Conservation (phyloP, 352 stramenopile species). For the Phytophthora citricola region DNA sequence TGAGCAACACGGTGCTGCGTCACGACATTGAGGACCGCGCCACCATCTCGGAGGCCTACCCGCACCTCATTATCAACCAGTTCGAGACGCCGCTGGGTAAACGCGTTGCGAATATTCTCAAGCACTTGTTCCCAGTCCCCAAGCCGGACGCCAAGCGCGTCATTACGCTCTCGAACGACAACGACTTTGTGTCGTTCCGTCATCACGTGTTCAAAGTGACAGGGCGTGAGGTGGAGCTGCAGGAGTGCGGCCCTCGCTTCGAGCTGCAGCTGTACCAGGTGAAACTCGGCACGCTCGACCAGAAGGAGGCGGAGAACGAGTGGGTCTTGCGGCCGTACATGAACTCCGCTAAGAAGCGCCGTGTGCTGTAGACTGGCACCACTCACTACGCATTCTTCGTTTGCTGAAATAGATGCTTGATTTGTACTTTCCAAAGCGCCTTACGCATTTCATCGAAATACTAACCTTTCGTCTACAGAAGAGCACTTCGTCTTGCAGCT, state of each 20-base stretch:
- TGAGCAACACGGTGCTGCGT: slow-evolving; percentile 97
- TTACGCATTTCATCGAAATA: slow-evolving; percentile 7
- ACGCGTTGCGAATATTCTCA: slow-evolving; percentile 97
- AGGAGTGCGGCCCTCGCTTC: slow-evolving; percentile 97
- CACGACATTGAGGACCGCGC: slow-evolving; percentile 98
- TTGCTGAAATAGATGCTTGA: slow-evolving; percentile 49
- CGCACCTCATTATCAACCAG: slow-evolving; percentile 97
- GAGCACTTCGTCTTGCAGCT: slow-evolving; percentile 12
- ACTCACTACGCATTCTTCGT: slow-evolving; percentile 12
- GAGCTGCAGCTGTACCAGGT: slow-evolving; percentile 99
- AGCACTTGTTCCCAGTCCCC: slow-evolving; percentile 98
- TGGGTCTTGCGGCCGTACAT: slow-evolving; percentile 99
- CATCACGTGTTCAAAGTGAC: slow-evolving; percentile 99
- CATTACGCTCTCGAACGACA: slow-evolving; percentile 98
- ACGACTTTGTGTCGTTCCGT: slow-evolving; percentile 99
- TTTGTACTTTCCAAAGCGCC: slow-evolving; percentile 30
- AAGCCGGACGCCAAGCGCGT: slow-evolving; percentile 97
- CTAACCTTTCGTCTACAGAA: slow-evolving; percentile 17
- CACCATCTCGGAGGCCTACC: slow-evolving; percentile 93
- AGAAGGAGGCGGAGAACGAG: slow-evolving; percentile 99
- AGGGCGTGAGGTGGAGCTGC: slow-evolving; percentile 92
- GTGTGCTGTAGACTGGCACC: slow-evolving; percentile 74
- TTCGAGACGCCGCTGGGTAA: slow-evolving; percentile 96
- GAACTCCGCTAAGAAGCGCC: slow-evolving; percentile 99
- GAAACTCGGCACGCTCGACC: slow-evolving; percentile 98